These are phyloP conservation scores for Sphagnum contortum DNA, from an alignment of 225 moss, liverwort and hornwort genomes.

Conservation along the genomic window DNA sequence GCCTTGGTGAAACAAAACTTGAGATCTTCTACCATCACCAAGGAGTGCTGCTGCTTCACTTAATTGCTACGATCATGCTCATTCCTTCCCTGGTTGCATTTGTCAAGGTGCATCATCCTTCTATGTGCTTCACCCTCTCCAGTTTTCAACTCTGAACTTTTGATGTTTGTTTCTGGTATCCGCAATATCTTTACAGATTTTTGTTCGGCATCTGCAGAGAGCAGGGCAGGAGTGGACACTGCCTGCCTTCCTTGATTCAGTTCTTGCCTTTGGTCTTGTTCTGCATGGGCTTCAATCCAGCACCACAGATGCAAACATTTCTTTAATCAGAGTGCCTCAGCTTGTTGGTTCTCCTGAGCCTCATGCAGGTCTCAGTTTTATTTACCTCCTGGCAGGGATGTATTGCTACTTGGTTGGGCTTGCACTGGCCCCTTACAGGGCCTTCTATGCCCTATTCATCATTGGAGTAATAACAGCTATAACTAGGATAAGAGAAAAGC, in stretches of 20 bases:
- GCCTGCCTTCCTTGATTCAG: constrained; percentile 70
- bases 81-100: constrained; percentile 83
- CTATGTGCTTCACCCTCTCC: too few relatives aligned
- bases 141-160: too few relatives aligned
- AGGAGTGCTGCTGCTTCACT: constrained; percentile 76
- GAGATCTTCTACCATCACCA: constrained; percentile 79
- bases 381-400: constrained; percentile 66
- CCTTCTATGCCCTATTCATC: constrained; percentile 70
- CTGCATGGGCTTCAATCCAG: constrained; percentile 70
- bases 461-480: constrained; percentile 58
- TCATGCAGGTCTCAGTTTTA: constrained; percentile 38
- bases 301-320: constrained; percentile 53
- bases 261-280: constrained; percentile 58
- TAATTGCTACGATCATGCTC: constrained; percentile 66
- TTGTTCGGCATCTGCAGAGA: constrained; percentile 39
- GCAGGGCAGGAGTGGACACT: constrained; percentile 66
- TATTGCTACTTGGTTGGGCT: constrained; percentile 88
- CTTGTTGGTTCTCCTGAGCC: constrained; percentile 40
- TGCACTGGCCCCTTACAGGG: constrained; percentile 73
- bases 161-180: too few relatives aligned
- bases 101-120: constrained; percentile 56
- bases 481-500: neutral
- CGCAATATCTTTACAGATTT: too few relatives aligned
- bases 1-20: constrained; percentile 49
- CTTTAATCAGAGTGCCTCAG: constrained; percentile 43